phyloP scores from a whole-genome alignment of 192 early-diverging fungal genomes.

The Entomortierella parvispora region DNA sequence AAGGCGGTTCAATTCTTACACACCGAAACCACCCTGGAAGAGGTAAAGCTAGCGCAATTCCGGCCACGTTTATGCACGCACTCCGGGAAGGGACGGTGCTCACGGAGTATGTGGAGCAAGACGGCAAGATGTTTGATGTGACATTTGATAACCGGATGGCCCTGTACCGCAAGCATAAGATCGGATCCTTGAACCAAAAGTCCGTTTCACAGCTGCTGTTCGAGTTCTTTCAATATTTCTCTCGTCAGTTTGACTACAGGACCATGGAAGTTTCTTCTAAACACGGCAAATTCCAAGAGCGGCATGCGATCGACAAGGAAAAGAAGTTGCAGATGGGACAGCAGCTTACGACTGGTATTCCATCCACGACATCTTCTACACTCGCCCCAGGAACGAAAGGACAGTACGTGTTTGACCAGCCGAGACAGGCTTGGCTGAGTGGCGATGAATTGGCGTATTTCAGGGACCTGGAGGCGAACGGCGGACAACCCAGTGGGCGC shows the following conservation, averaged over 20 bases:
- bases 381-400: background rate
- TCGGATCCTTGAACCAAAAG: conserved; percentile 19
- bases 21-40: no score
- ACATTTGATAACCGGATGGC: conserved; percentile 20
- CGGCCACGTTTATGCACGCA: background rate
- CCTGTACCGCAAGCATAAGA: conserved; percentile 14
- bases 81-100: background rate
- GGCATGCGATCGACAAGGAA: conserved; percentile 1
- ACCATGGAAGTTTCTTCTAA: conserved; percentile 30
- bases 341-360: background rate
- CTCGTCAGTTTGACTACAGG: conserved; percentile 34
- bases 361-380: background rate
- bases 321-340: background rate
- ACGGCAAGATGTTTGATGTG: conserved; percentile 24
- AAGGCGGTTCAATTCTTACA: no score
- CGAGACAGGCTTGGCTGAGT: conserved; percentile 17
- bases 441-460: conserved; percentile 13
- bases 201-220: conserved; percentile 21
- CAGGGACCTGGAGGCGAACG: conserved; percentile 19
- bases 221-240: conserved; percentile 42
- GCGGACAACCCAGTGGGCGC: conserved; percentile 5
- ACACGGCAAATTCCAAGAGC: conserved; percentile 16
- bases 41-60: no score
- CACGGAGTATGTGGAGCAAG: conserved; percentile 2
- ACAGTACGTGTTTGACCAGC: conserved; percentile 7